Evolutionary conservation across 495 filamentous ascomycete genomes (phyloP), one percentile per base, ranked within the genome.

Genomic region (Aspergillus egyptiacus): DNA sequence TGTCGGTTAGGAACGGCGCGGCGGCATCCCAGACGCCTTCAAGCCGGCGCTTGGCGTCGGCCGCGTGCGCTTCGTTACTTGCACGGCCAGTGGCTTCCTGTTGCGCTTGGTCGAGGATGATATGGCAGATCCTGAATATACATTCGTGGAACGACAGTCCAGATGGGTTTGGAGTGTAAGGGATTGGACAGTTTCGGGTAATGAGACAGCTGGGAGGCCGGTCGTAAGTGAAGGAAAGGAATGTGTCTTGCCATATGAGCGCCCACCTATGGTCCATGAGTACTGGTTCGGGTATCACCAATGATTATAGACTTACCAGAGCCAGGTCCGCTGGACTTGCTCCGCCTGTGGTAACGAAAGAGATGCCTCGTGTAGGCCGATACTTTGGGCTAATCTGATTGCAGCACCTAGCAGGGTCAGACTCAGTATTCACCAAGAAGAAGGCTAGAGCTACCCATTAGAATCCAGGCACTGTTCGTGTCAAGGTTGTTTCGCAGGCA

Each of bases 401-500:
- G 73, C 74, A 32, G 76, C 52, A 9, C 70, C 70, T 72, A 57
- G 7, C 19, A 19, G 5, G 7, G 37, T 60, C 19, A 58, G 50
- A 19, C 11, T 2, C 10, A 2, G 34, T 1, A 13, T 5, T 17
- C 23, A 20, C 1, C 2, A 14, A 13, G 7, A 20, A 9, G 9
- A 34, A 18, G 10, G 25, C 7, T 39, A 27, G 9, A 31, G 10
- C 48, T 61, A 60, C 71, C 71, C 45, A 75, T 64, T 17, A 78
- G 51, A 24, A 69, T 69, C 70, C 73, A 78, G 3, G 73, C 66
- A 20, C 69, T 72, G 10, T 74, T 75, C n/a, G 75, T 71, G 39
- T 76, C 77, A 54, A 78, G 68, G 40, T 75, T 76, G 54, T 77
- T 76, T 1, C 69, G 66, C 19, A 76, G 64, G 41, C 74, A 74